phyloP scores from a whole-genome alignment of 2,329 filamentous ascomycete genomes.

The Aspergillus sp. region DNA sequence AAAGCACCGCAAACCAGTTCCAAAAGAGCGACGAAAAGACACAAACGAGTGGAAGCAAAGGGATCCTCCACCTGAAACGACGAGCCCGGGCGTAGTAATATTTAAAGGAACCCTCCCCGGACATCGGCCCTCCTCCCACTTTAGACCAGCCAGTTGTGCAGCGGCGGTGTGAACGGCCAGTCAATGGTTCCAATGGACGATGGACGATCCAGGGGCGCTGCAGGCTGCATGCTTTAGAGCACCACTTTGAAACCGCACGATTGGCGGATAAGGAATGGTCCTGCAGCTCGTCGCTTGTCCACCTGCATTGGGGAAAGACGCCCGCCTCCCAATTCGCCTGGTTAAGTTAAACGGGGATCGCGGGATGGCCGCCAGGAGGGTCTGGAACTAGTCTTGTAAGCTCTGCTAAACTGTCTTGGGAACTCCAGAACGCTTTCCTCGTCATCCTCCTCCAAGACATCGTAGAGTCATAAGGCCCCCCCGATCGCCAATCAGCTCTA shows the following conservation, averaged over 20 bases:
- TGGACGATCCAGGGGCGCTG: conserved; percentile 26
- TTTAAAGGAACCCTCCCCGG: conserved; percentile 19
- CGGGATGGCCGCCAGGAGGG: conserved; percentile 10
- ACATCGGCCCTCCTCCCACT: conserved; percentile 28
- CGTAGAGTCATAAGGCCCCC: background rate
- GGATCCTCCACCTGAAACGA: conserved; percentile 28
- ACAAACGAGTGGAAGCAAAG: conserved; percentile 31
- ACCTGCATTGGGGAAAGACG: conserved; percentile 13
- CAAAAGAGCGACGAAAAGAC: conserved; percentile 35
- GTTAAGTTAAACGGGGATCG: conserved; percentile 3
- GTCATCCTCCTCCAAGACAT: background rate
- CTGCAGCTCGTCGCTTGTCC: conserved; percentile 16
- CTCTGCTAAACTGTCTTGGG: too few relatives aligned
- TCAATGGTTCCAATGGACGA: conserved; percentile 16
- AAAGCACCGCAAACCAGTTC: conserved; percentile 31
- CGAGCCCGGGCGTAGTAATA: conserved; percentile 18
- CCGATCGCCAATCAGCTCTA: background rate
- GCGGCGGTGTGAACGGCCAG: conserved; percentile 30
- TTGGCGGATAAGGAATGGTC: conserved; percentile 17
- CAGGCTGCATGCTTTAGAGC: conserved; percentile 22
- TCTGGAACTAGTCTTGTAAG: conserved; percentile 1
- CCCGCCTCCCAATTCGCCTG: conserved; percentile 17
- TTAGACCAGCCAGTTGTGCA: conserved; percentile 9
- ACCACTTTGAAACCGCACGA: conserved; percentile 19
- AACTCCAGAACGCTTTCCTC: conserved; percentile 1